Evolutionary conservation across 768 basidiomycete species (phyloP).

Genomic region (Candolleomyces aberdarensis): DNA sequence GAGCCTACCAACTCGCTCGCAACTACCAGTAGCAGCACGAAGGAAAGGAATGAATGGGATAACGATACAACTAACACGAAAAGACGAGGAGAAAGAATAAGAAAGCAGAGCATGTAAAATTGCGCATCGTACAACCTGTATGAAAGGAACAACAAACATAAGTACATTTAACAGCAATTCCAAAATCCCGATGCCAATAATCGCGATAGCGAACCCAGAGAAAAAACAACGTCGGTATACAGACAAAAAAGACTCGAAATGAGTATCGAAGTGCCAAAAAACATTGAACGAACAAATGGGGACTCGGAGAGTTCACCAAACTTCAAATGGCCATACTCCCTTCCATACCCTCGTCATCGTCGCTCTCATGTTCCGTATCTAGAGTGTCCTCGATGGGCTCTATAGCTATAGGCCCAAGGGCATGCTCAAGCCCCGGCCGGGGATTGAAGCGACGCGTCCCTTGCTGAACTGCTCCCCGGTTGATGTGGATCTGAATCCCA

Average conservation of each 20-base stretch:
- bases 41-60: too few species aligned
- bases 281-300: not conserved
- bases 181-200: not conserved
- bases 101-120: too few species aligned
- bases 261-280: too few species aligned
- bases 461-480: not conserved
- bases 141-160: not conserved
- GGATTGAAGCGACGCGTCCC: not conserved
- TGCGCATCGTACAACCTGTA: too few species aligned
- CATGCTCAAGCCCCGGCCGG: not conserved
- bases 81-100: too few species aligned
- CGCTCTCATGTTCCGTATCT: conserved; percentile 26
- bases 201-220: not conserved
- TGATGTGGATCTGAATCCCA: not conserved
- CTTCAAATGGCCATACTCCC: too few species aligned
- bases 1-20: too few species aligned
- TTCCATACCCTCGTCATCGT: conserved; percentile 43
- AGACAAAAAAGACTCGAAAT: too few species aligned
- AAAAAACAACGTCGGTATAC: too few species aligned
- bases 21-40: too few species aligned
- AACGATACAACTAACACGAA: too few species aligned
- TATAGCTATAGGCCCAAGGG: not conserved
- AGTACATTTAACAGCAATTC: not conserved
- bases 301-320: conserved; percentile 14
- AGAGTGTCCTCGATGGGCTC: not conserved